Evolutionary conservation across 108 stramenopile species (phyloP).

Genomic region (Fistulifera pelliculosa): DNA sequence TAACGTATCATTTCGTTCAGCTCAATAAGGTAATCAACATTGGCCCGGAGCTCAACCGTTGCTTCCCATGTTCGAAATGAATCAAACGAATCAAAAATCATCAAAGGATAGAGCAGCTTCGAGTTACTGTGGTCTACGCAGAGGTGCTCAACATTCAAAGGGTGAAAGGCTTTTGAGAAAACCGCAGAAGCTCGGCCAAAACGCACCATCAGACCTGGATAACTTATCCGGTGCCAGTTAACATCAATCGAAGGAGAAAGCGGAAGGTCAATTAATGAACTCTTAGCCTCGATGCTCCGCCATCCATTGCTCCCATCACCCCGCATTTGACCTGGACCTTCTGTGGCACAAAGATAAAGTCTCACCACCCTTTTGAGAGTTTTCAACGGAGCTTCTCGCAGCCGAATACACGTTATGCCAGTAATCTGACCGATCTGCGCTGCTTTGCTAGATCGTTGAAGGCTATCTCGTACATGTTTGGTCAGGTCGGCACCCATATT

Average conservation of each 20-base stretch:
- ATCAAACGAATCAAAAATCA: constrained; percentile 19
- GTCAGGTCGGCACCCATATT: background rate
- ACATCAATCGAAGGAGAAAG: constrained; percentile 17
- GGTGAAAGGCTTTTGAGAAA: constrained; percentile 22
- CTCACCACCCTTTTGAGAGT: constrained; percentile 40
- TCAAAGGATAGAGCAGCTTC: constrained; percentile 2
- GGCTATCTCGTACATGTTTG: background rate
- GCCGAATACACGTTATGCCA: constrained; percentile 24
- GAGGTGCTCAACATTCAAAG: constrained; percentile 6
- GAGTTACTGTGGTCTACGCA: background rate
- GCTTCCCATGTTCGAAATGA: constrained; percentile 42
- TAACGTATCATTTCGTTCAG: constrained; percentile 33
- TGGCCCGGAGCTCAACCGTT: constrained; percentile 28
- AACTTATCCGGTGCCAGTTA: constrained; percentile 44
- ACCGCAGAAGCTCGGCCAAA: constrained; percentile 39
- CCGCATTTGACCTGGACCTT: constrained; percentile 74
- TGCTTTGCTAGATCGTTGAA: too few relatives aligned
- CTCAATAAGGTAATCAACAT: constrained; percentile 39
- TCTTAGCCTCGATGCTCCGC: constrained; percentile 34
- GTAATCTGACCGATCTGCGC: background rate
- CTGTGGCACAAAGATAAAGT: constrained; percentile 60
- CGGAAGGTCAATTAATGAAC: constrained; percentile 13
- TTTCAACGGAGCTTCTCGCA: constrained; percentile 52
- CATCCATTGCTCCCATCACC: constrained; percentile 64
- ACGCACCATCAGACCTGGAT: constrained; percentile 57